Conservation (phyloP, 2,329 filamentous ascomycete genomes). For the Exophiala calicioides region DNA sequence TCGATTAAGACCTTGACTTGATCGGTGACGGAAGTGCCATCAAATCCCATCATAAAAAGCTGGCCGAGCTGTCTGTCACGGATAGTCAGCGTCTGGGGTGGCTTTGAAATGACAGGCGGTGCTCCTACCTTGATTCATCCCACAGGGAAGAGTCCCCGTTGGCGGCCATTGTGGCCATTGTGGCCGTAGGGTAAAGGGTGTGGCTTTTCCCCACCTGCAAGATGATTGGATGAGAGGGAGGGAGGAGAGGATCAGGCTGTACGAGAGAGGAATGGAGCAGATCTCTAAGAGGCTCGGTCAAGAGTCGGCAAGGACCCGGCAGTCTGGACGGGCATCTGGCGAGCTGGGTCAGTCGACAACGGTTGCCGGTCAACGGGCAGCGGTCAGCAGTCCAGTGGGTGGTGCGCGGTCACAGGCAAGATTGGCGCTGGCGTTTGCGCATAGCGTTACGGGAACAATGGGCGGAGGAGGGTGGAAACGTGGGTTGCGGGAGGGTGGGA, state of each 20-base stretch:
- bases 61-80: constrained; percentile 58
- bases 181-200: no score
- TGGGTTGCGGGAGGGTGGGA: constrained; percentile 14
- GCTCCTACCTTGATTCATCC: constrained; percentile 31
- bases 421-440: constrained; percentile 15
- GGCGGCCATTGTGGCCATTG: constrained; percentile 28
- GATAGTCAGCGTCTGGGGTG: constrained; percentile 48
- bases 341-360: no score
- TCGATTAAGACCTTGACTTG: constrained; percentile 65
- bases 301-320: constrained; percentile 4
- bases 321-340: not conserved
- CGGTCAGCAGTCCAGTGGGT: no score
- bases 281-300: constrained; percentile 18
- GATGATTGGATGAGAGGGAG: constrained; percentile 22
- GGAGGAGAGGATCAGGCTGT: constrained; percentile 11
- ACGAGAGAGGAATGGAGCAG: constrained; percentile 23
- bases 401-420: no score
- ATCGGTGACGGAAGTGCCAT: constrained; percentile 63
- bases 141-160: constrained; percentile 36
- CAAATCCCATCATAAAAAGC: constrained; percentile 68
- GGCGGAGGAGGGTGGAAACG: constrained; percentile 18
- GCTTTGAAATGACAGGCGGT: constrained; percentile 9
- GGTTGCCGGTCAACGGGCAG: no score
- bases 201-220: constrained; percentile 25
- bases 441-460: constrained; percentile 17